Conservation (phyloP, 1,284 basidiomycete genomes). For the Xerocomus amazonicus region DNA sequence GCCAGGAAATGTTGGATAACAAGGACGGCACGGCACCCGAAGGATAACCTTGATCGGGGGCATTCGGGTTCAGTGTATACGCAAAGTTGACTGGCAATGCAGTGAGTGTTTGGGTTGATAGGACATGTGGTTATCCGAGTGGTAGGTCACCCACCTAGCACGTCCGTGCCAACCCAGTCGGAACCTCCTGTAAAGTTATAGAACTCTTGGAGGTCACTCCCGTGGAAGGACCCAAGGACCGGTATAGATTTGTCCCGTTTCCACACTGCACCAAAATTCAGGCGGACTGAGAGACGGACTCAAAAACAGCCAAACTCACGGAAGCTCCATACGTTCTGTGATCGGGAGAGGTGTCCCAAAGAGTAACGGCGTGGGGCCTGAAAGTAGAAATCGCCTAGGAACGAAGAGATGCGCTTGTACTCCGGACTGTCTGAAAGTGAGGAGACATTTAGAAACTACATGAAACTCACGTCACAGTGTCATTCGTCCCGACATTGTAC, state of each 20-base stretch:
- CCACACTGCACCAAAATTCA: conserved; percentile 4
- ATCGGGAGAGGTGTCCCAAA: conserved; percentile 18
- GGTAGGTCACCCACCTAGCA: conserved; percentile 9
- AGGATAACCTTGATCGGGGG: not conserved
- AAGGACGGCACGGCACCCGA: conserved; percentile 1
- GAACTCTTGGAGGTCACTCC: conserved; percentile 20
- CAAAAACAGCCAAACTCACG: conserved; percentile 12
- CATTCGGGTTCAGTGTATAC: conserved; percentile 14
- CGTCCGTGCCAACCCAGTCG: conserved; percentile 21
- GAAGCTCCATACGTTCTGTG: conserved; percentile 32
- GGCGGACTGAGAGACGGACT: not conserved
- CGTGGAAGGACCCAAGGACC: conserved; percentile 14
- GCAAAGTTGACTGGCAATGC: conserved; percentile 16
- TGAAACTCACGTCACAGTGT: conserved; percentile 8
- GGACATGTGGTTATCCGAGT: too few species aligned
- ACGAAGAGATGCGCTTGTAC: conserved; percentile 29
- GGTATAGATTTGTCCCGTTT: conserved; percentile 12
- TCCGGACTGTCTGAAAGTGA: conserved; percentile 16
- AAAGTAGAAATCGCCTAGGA: conserved; percentile 29
- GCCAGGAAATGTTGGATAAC: conserved; percentile 4
- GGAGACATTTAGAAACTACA: not conserved
- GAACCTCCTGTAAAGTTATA: conserved; percentile 8
- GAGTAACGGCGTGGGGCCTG: conserved; percentile 26
- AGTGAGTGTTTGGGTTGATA: not conserved
- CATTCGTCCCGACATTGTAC: conserved; percentile 9